Evolutionary conservation across 1,284 basidiomycete species (phyloP).

Genomic region (Puccinia sorghi): DNA sequence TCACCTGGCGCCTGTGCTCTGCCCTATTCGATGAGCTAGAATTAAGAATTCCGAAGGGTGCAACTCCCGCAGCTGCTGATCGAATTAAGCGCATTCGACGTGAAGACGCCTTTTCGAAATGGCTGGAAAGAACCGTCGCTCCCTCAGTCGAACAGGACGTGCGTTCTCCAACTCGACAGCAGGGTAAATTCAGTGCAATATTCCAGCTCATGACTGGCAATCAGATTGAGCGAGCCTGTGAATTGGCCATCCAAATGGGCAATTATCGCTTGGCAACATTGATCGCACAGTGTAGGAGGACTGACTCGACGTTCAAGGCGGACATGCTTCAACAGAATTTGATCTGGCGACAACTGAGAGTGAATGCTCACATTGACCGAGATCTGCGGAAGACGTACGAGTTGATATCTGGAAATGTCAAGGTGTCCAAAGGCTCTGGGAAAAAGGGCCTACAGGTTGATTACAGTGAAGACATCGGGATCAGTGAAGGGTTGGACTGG

Average conservation of each 20-base stretch:
- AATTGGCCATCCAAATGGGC: slow-evolving; percentile 72
- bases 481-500: slow-evolving; percentile 89
- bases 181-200: slow-evolving; percentile 61
- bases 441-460: slow-evolving; percentile 63
- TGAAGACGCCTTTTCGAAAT: slow-evolving; percentile 77
- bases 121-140: slow-evolving; percentile 77
- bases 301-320: slow-evolving; percentile 72
- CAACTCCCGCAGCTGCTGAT: slow-evolving; percentile 65
- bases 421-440: slow-evolving; percentile 65
- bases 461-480: slow-evolving; percentile 67
- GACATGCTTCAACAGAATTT: slow-evolving; percentile 77
- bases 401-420: slow-evolving; percentile 76
- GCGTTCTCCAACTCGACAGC: slow-evolving; percentile 59
- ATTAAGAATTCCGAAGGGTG: slow-evolving; percentile 67
- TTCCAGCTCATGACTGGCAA: slow-evolving; percentile 84
- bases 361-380: slow-evolving; percentile 70
- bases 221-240: slow-evolving; percentile 79
- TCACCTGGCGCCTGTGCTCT: slow-evolving; percentile 81
- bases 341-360: slow-evolving; percentile 78
- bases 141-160: slow-evolving; percentile 74
- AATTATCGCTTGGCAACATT: slow-evolving; percentile 86
- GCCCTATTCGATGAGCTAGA: slow-evolving; percentile 82
- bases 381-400: slow-evolving; percentile 80
- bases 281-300: slow-evolving; percentile 77
- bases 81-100: slow-evolving; percentile 70